phyloP scores from a whole-genome alignment of 1,139 yeast genomes.

The Pichia sp. region DNA sequence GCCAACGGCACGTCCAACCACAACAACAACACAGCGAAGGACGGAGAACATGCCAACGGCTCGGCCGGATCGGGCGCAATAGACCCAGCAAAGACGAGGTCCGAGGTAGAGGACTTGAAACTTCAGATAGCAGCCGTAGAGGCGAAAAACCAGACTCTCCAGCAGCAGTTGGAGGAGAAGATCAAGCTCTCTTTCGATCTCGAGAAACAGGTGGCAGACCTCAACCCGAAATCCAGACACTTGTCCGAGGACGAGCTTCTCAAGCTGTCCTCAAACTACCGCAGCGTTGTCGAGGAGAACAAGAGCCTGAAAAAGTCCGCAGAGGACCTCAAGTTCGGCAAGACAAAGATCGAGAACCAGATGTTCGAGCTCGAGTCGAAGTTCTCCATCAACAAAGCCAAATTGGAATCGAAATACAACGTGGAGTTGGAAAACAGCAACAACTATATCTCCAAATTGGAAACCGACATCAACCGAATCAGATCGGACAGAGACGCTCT shows the following conservation, averaged over 20 bases:
- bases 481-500: slow-evolving; percentile 81
- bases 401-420: slow-evolving; percentile 39
- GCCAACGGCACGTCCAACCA: background rate
- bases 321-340: slow-evolving; percentile 20
- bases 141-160: slow-evolving; percentile 34
- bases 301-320: slow-evolving; percentile 28
- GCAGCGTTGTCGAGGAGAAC: slow-evolving; percentile 36
- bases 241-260: slow-evolving; percentile 39
- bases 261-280: slow-evolving; percentile 32
- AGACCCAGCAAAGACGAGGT: slow-evolving; percentile 8
- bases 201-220: slow-evolving; percentile 29
- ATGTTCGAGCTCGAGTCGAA: slow-evolving; percentile 37
- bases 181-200: slow-evolving; percentile 24
- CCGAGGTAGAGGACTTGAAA: slow-evolving; percentile 29
- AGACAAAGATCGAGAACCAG: slow-evolving; percentile 33
- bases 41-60: background rate
- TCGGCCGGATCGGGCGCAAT: background rate
- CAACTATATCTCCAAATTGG: slow-evolving; percentile 44
- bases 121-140: slow-evolving; percentile 35
- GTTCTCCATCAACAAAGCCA: slow-evolving; percentile 35
- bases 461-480: slow-evolving; percentile 72
- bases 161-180: slow-evolving; percentile 35
- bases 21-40: background rate
- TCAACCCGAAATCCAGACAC: slow-evolving; percentile 36
- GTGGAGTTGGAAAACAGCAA: slow-evolving; percentile 28